phyloP scores from a whole-genome alignment of 164 flowering plant species.

The Sextonia rubra region DNA sequence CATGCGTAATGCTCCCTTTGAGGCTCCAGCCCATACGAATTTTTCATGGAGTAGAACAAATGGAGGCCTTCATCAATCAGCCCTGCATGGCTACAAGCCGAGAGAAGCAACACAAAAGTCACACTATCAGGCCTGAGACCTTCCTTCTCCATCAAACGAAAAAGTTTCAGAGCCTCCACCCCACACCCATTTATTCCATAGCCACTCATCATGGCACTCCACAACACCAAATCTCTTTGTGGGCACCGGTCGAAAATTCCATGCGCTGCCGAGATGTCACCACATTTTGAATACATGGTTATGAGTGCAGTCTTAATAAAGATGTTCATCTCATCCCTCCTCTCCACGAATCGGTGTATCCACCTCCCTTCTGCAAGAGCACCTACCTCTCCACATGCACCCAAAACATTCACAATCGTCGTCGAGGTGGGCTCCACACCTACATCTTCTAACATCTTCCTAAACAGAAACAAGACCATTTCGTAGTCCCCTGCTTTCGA shows the following conservation, averaged over 20 bases:
- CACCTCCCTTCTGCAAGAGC: slow-evolving; percentile 27
- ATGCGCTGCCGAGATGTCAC: slow-evolving; percentile 18
- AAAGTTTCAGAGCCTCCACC: slow-evolving; percentile 24
- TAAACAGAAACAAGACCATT: slow-evolving; percentile 26
- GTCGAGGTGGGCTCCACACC: slow-evolving; percentile 26
- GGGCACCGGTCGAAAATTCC: slow-evolving; percentile 25
- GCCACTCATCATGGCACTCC: slow-evolving; percentile 43
- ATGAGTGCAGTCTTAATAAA: slow-evolving; percentile 31
- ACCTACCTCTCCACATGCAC: slow-evolving; percentile 21
- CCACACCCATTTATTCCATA: slow-evolving; percentile 33
- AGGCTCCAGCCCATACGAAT: slow-evolving; percentile 20
- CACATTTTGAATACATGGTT: slow-evolving; percentile 34
- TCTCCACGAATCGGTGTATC: slow-evolving; percentile 26
- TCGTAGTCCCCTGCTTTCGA: slow-evolving; percentile 16
- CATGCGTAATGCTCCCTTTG: slow-evolving; percentile 39
- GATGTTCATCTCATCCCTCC: slow-evolving; percentile 27
- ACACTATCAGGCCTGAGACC: slow-evolving; percentile 27
- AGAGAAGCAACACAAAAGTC: slow-evolving; percentile 31
- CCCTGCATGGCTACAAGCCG: slow-evolving; percentile 47
- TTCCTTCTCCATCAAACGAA: slow-evolving; percentile 14
- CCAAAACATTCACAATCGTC: slow-evolving; percentile 30
- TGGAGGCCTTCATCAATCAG: slow-evolving; percentile 32
- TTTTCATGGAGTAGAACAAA: slow-evolving; percentile 27
- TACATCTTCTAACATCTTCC: slow-evolving; percentile 18
- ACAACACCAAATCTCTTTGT: slow-evolving; percentile 29